phyloP scores from a whole-genome alignment of 179 eudicot species.

The Corrigiola litoralis region DNA sequence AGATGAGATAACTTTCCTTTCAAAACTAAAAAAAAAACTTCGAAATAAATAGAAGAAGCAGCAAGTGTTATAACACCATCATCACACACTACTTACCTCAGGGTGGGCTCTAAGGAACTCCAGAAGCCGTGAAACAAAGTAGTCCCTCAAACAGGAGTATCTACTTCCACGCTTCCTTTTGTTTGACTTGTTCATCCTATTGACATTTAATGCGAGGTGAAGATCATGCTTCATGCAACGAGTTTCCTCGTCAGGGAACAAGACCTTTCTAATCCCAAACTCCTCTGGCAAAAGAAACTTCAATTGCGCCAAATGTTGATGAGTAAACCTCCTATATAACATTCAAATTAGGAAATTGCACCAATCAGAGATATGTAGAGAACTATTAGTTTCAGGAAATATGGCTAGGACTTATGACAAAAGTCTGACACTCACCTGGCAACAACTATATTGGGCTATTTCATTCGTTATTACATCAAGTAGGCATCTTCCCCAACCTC shows the following conservation, averaged over 20 bases:
- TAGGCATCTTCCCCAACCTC: no score
- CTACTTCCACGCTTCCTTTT: conserved; percentile 35
- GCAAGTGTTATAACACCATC: conserved; percentile 4
- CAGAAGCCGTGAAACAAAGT: conserved; percentile 48
- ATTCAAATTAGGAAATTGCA: conserved; percentile 5
- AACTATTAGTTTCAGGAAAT: no score
- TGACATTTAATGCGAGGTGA: conserved; percentile 40
- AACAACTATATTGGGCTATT: no score
- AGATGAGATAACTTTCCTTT: no score
- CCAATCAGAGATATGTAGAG: background rate
- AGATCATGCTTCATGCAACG: conserved; percentile 78
- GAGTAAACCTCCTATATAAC: conserved; percentile 64
- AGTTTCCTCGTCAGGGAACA: conserved; percentile 56
- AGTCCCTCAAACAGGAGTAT: conserved; percentile 35
- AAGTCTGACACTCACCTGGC: no score
- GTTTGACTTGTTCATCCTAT: conserved; percentile 23
- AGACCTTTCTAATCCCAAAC: conserved; percentile 50
- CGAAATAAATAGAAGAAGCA: no score
- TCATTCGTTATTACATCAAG: no score
- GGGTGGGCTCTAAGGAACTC: conserved; percentile 56
- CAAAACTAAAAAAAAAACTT: no score
- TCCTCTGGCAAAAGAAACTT: conserved; percentile 81
- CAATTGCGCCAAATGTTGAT: conserved; percentile 74
- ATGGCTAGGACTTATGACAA: no score
- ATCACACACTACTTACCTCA: conserved; percentile 40